These are phyloP conservation scores for Cicer chorassanicum DNA, from an alignment of 306 rosid species.

Conservation along the genomic window DNA sequence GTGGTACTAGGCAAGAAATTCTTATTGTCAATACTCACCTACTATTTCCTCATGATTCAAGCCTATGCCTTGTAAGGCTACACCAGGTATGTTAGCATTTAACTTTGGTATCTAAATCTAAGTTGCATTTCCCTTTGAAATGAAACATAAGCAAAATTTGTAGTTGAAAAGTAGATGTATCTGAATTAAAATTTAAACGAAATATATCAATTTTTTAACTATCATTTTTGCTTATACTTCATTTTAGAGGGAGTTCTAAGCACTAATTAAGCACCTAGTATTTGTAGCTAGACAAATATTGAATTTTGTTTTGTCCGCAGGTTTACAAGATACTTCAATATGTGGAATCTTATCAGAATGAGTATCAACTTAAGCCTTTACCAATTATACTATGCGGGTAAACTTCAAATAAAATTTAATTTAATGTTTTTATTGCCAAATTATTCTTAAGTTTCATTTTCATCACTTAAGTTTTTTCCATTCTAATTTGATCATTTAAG, in stretches of 20 bases:
- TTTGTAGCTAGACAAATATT: conserved; percentile 16
- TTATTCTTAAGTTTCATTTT: too few relatives aligned
- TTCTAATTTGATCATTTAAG: too few relatives aligned
- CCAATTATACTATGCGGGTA: conserved; percentile 92
- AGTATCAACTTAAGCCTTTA: conserved; percentile 70
- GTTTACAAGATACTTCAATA: conserved; percentile 81
- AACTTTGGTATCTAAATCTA: background rate
- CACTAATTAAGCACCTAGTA: too few relatives aligned
- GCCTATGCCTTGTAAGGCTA: conserved; percentile 54
- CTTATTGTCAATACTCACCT: conserved; percentile 64
- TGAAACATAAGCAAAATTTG: too few relatives aligned
- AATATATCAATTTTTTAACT: too few relatives aligned
- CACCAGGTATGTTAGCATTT: conserved; percentile 52
- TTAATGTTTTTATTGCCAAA: background rate
- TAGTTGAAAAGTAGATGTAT: too few relatives aligned
- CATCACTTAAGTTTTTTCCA: too few relatives aligned
- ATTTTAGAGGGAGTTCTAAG: too few relatives aligned
- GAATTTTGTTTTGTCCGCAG: conserved; percentile 43
- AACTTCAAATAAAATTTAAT: conserved; percentile 21
- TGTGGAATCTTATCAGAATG: conserved; percentile 80
- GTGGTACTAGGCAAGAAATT: conserved; percentile 48
- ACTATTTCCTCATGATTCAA: conserved; percentile 61
- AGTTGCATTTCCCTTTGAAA: background rate
- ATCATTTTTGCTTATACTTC: too few relatives aligned
- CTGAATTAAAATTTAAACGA: too few relatives aligned